Percentiles rank a stretch among this genome's conserved stretches.
Evolutionary conservation across 257 asterid genomes (phyloP).

Genomic region (Gentiana straminea): DNA sequence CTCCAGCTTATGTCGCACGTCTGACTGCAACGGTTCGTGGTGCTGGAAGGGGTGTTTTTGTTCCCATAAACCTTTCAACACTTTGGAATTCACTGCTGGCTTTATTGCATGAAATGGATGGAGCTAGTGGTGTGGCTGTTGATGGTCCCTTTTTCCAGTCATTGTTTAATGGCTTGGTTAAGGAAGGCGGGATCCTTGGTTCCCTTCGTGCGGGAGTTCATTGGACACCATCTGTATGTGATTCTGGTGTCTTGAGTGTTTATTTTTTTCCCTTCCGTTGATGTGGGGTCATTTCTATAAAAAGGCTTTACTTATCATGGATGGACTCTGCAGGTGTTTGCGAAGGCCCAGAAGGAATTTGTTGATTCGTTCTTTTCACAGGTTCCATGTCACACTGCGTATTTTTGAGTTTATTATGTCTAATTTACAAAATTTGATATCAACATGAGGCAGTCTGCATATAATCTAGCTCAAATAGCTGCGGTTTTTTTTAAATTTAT

Average conservation of each 20-base stretch:
- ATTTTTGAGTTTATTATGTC: background rate
- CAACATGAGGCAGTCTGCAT: background rate
- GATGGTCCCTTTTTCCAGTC: conserved; percentile 95
- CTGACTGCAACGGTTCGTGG: conserved; percentile 97
- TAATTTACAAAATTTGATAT: conserved; percentile 1
- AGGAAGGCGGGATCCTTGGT: conserved; percentile 81
- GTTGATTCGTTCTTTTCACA: conserved; percentile 87
- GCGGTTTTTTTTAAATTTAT: too few species aligned
- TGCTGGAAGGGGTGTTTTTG: conserved; percentile 87
- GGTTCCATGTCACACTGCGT: conserved; percentile 31
- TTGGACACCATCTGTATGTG: conserved; percentile 94
- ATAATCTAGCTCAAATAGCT: background rate
- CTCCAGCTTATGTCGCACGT: conserved; percentile 96
- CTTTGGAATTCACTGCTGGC: conserved; percentile 84
- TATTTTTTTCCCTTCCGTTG: conserved; percentile 6
- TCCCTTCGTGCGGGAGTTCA: conserved; percentile 96
- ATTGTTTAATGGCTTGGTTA: conserved; percentile 75
- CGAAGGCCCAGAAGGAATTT: conserved; percentile 83
- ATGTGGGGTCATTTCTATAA: conserved; percentile 4
- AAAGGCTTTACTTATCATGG: conserved; percentile 4
- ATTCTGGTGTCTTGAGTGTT: background rate
- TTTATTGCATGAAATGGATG: conserved; percentile 78
- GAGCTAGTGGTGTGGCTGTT: conserved; percentile 71
- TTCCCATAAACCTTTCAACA: conserved; percentile 69
- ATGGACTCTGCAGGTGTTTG: conserved; percentile 59